Conservation (phyloP, 108 stramenopile genomes). For the Skeletonema tropicum region DNA sequence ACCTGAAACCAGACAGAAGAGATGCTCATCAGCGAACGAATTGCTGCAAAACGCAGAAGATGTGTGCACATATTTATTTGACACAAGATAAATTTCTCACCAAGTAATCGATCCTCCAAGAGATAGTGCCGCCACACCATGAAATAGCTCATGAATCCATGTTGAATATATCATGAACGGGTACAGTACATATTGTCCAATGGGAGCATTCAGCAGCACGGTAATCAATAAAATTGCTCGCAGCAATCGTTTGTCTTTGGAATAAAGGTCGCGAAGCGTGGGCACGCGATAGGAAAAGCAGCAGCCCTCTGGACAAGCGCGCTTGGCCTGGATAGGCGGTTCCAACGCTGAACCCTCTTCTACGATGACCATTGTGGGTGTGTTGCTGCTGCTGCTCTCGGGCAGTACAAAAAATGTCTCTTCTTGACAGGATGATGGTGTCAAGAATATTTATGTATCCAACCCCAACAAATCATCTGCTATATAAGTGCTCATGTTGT, state of each 20-base stretch:
- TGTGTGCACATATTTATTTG: not conserved
- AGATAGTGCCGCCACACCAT: constrained; percentile 56
- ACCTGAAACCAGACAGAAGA: not conserved
- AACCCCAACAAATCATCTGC: too few relatives aligned
- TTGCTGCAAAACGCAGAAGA: constrained; percentile 10
- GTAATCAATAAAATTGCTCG: constrained; percentile 50
- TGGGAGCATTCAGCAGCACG: constrained; percentile 51
- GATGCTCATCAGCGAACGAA: not conserved
- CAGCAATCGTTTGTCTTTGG: constrained; percentile 55
- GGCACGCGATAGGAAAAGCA: constrained; percentile 35
- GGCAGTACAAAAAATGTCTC: too few relatives aligned
- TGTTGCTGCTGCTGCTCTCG: too few relatives aligned
- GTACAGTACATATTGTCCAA: constrained; percentile 51
- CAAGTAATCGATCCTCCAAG: constrained; percentile 42
- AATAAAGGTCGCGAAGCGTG: constrained; percentile 24
- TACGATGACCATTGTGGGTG: constrained; percentile 7
- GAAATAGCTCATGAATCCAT: constrained; percentile 74
- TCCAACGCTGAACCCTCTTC: constrained; percentile 24
- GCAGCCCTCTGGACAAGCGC: constrained; percentile 7
- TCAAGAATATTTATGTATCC: too few relatives aligned
- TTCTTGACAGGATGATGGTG: too few relatives aligned
- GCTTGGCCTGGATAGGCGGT: constrained; percentile 16
- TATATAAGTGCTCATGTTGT: too few relatives aligned
- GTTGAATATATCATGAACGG: constrained; percentile 68
- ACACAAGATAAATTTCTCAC: not conserved